Conservation (phyloP, 306 rosid genomes). For the Corylus americana region DNA sequence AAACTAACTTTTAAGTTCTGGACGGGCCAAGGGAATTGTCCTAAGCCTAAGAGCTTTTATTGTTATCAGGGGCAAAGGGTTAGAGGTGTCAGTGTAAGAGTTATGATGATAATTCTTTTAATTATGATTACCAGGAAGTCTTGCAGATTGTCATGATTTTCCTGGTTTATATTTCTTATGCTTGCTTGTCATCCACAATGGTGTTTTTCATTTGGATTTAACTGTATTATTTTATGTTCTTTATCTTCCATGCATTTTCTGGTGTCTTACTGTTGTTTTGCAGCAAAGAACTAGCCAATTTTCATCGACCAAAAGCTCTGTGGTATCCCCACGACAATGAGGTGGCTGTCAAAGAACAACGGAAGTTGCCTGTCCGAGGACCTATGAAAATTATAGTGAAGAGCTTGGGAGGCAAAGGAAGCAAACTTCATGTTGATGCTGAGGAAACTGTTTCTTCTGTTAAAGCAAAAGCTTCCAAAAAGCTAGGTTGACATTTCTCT, state of each 20-base stretch:
- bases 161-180: background rate
- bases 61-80: background rate
- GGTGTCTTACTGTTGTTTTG: slow-evolving; percentile 39
- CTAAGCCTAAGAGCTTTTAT: background rate
- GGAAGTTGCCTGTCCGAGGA: slow-evolving; percentile 72
- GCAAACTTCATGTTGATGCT: slow-evolving; percentile 74
- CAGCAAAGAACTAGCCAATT: slow-evolving; percentile 94
- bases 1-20: background rate
- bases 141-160: background rate
- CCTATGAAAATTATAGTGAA: slow-evolving; percentile 82
- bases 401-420: slow-evolving; percentile 95
- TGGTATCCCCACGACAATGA: slow-evolving; percentile 96
- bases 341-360: slow-evolving; percentile 78
- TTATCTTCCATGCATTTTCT: slow-evolving; percentile 17
- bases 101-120: background rate
- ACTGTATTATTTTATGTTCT: slow-evolving; percentile 3
- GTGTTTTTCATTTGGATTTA: background rate
- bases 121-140: background rate
- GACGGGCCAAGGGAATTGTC: background rate
- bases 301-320: slow-evolving; percentile 93
- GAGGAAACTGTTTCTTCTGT: slow-evolving; percentile 82
- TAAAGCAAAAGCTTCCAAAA: slow-evolving; percentile 85
- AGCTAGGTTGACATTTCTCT: slow-evolving; percentile 72
- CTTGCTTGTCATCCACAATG: background rate
- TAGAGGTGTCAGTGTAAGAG: background rate